Conservation (phyloP, 441 rosid genomes). For the Gossypium aridum region DNA sequence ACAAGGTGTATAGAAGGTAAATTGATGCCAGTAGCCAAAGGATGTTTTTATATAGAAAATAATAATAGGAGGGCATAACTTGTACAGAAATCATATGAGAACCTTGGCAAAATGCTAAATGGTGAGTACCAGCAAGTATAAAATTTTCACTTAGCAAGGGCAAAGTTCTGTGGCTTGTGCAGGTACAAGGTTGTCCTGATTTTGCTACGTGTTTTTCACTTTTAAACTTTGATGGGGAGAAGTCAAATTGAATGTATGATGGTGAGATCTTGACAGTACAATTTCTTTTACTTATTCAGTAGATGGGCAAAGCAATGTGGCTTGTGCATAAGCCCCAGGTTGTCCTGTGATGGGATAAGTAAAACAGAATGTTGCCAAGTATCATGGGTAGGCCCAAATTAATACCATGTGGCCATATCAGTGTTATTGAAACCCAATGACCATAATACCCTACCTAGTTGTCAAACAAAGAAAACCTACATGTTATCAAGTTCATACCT, state of each 20-base stretch:
- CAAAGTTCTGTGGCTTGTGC: neutral
- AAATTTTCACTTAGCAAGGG: neutral
- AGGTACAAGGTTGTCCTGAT: neutral
- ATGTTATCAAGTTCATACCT: constrained; percentile 42
- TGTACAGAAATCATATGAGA: neutral
- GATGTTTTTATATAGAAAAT: neutral
- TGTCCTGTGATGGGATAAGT: neutral
- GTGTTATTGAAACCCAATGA: neutral
- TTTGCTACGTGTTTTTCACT: neutral
- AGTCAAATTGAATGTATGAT: neutral
- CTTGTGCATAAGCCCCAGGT: neutral
- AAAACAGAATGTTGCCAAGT: neutral
- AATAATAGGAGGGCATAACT: neutral
- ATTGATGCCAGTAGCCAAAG: neutral
- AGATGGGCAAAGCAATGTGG: neutral
- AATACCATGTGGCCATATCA: neutral
- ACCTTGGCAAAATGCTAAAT: neutral
- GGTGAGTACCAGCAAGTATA: neutral
- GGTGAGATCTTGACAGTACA: neutral
- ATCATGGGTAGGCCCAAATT: neutral
- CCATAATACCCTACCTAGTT: neutral
- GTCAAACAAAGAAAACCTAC: neutral
- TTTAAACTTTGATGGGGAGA: neutral
- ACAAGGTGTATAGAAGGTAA: neutral
- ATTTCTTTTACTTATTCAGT: neutral